Percentiles rank a stretch among this genome's conserved stretches.
These are phyloP conservation scores for Fusarium napiforme DNA, from an alignment of 2,329 filamentous ascomycete species.

Conservation along the genomic window DNA sequence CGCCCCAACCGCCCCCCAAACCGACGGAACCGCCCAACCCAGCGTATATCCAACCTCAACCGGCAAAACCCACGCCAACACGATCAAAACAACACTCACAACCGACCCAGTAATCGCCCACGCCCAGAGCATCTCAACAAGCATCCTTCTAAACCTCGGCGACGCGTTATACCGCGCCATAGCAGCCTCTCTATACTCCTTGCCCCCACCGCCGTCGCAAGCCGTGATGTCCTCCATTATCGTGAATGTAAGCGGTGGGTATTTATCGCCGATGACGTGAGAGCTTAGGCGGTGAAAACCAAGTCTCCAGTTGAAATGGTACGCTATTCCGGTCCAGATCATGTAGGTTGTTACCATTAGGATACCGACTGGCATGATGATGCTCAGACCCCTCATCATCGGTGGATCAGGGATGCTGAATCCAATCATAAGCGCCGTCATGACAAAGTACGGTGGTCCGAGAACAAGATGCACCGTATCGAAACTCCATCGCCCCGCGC, in stretches of 20 bases:
- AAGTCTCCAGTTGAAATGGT: conserved; percentile 23
- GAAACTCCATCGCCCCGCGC: conserved; percentile 21
- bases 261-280: conserved; percentile 8
- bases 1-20: conserved; percentile 25
- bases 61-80: conserved; percentile 8
- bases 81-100: conserved; percentile 9
- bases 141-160: conserved; percentile 23
- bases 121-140: conserved; percentile 22
- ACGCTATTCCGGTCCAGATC: conserved; percentile 27
- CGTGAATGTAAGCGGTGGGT: conserved; percentile 15
- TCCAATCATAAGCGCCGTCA: conserved; percentile 34
- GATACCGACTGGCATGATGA: conserved; percentile 32
- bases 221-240: conserved; percentile 34
- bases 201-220: conserved; percentile 23
- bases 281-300: conserved; percentile 21
- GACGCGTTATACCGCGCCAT: conserved; percentile 25
- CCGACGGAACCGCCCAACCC: conserved; percentile 20
- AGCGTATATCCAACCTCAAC: conserved; percentile 22
- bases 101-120: conserved; percentile 15
- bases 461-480: conserved; percentile 29
- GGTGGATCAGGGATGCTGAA: conserved; percentile 33
- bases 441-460: conserved; percentile 25
- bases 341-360: conserved; percentile 29
- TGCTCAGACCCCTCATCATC: conserved; percentile 28
- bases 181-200: conserved; percentile 21